Percentiles rank a stretch among this genome's conserved stretches.
Evolutionary conservation across 2,329 filamentous ascomycete genomes (phyloP).

Genomic region (Trichophyton benhamiae): DNA sequence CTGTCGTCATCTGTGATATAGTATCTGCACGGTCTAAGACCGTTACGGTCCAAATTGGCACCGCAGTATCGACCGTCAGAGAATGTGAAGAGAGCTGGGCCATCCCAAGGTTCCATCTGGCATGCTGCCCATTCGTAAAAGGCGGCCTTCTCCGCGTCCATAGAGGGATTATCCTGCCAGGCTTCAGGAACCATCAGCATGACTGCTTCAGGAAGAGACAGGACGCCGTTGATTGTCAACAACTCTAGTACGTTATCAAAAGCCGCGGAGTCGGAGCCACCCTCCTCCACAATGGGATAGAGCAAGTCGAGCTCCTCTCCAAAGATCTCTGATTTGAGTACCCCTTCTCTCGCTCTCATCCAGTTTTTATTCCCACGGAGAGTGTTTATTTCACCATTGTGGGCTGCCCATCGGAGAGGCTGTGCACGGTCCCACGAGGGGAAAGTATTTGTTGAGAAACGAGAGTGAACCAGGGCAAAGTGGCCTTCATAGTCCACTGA

Average conservation of each 20-base stretch:
- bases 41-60: constrained; percentile 92
- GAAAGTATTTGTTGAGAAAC: constrained; percentile 97
- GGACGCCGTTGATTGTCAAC: constrained; percentile 85
- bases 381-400: constrained; percentile 98
- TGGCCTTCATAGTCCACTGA: constrained; percentile 96
- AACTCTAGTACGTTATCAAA: constrained; percentile 96
- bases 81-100: constrained; percentile 91
- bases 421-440: constrained; percentile 97
- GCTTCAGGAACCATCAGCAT: constrained; percentile 99
- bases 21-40: constrained; percentile 87
- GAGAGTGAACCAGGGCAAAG: constrained; percentile 91
- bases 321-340: constrained; percentile 86
- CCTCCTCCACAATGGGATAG: constrained; percentile 92
- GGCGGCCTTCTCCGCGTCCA: constrained; percentile 90
- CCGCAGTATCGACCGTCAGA: constrained; percentile 93
- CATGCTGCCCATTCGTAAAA: constrained; percentile 99
- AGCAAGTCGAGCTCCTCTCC: constrained; percentile 81
- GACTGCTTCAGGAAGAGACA: constrained; percentile 87
- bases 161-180: constrained; percentile 84
- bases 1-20: constrained; percentile 94
- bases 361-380: constrained; percentile 97
- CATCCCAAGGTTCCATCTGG: constrained; percentile 98
- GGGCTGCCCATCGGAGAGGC: constrained; percentile 88
- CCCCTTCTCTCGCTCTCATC: constrained; percentile 94
- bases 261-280: constrained; percentile 89